Evolutionary conservation across 2,329 filamentous ascomycete genomes (phyloP).

Genomic region (Pochonia chlamydosporia): DNA sequence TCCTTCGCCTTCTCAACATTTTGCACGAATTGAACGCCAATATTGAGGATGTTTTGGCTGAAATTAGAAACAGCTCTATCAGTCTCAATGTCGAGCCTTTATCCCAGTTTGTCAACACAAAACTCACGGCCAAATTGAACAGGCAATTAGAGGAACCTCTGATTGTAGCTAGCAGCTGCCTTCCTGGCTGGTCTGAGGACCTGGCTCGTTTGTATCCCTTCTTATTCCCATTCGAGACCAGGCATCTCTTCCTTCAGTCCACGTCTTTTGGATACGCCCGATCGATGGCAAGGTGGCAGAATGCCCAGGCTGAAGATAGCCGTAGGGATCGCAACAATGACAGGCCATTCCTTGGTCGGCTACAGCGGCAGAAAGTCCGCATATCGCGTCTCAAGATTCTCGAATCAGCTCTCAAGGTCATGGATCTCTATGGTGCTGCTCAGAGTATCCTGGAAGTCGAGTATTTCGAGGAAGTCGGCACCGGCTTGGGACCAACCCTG

Average conservation of each 20-base stretch:
- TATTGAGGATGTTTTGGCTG: conserved; percentile 80
- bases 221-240: conserved; percentile 95
- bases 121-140: conserved; percentile 95
- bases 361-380: conserved; percentile 96
- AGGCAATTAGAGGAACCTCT: conserved; percentile 93
- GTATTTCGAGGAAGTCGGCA: conserved; percentile 98
- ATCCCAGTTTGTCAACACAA: conserved; percentile 96
- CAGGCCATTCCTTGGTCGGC: conserved; percentile 79
- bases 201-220: conserved; percentile 91
- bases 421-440: conserved; percentile 97
- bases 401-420: conserved; percentile 95
- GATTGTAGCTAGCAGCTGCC: conserved; percentile 93
- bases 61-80: conserved; percentile 61
- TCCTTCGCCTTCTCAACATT: conserved; percentile 81
- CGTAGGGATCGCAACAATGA: conserved; percentile 84
- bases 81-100: conserved; percentile 75
- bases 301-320: conserved; percentile 71
- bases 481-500: conserved; percentile 87
- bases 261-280: conserved; percentile 97
- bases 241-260: conserved; percentile 93
- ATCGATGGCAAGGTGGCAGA: conserved; percentile 97
- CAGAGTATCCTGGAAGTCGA: conserved; percentile 95
- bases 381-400: conserved; percentile 93
- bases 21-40: conserved; percentile 91
- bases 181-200: conserved; percentile 95